phyloP scores from a whole-genome alignment of 257 asterid species.

The Solanum sparsipilum region DNA sequence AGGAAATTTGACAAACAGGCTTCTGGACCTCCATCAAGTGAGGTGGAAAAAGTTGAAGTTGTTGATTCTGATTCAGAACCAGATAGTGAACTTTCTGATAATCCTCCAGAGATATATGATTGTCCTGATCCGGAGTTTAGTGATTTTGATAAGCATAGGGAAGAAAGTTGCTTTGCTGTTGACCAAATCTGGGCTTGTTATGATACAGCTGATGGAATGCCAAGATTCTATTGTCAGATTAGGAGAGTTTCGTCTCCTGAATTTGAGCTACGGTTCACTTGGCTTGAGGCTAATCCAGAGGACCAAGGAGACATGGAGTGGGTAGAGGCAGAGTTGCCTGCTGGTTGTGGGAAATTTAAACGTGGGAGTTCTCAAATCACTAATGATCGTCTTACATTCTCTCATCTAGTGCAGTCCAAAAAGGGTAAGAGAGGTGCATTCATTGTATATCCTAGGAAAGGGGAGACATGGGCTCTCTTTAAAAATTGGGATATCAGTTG shows the following conservation, averaged over 20 bases:
- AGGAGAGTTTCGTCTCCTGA: conserved; percentile 24
- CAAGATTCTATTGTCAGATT: conserved; percentile 67
- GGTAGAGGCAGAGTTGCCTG: conserved; percentile 36
- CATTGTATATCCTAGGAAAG: conserved; percentile 43
- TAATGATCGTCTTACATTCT: conserved; percentile 20
- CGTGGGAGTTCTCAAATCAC: conserved; percentile 16
- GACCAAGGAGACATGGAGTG: conserved; percentile 22
- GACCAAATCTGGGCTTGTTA: conserved; percentile 83
- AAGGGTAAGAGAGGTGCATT: conserved; percentile 36
- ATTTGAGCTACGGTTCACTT: conserved; percentile 36
- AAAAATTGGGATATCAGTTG: conserved; percentile 61
- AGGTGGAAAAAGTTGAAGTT: conserved; percentile 16
- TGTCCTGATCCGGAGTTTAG: conserved; percentile 63
- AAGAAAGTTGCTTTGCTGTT: conserved; percentile 27
- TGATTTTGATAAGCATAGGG: conserved; percentile 54
- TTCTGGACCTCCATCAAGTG: conserved; percentile 1
- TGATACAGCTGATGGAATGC: conserved; percentile 60
- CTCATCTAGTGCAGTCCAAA: conserved; percentile 31
- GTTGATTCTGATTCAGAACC: conserved; percentile 35
- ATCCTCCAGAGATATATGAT: background rate
- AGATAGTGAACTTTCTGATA: conserved; percentile 8
- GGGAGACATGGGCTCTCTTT: conserved; percentile 80
- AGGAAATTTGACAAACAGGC: conserved; percentile 9
- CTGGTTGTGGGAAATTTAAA: conserved; percentile 59
- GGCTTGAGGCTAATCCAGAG: conserved; percentile 64